A percentile compares a stretch with the other conserved stretches of the same genome.
These are phyloP conservation scores for Pseudogymnoascus sp. DNA, from an alignment of 2,329 filamentous ascomycete genomes.

Conservation along the genomic window DNA sequence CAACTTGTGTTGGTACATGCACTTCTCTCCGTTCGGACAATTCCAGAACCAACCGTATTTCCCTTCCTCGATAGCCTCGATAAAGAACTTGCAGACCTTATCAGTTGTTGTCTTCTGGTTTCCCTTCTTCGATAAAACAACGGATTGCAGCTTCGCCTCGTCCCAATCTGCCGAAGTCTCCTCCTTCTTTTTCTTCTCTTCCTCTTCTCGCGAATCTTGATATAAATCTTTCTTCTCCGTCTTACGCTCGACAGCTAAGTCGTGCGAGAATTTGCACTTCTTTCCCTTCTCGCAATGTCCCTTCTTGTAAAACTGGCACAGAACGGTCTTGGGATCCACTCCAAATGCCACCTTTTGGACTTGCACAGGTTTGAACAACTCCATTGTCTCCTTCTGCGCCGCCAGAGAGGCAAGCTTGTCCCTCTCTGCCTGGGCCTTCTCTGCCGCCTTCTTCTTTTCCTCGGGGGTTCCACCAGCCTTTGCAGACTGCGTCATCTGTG, in stretches of 20 bases:
- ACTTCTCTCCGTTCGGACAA: slow-evolving; percentile 95
- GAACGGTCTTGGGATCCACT: slow-evolving; percentile 93
- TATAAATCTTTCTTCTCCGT: slow-evolving; percentile 88
- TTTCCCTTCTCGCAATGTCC: slow-evolving; percentile 93
- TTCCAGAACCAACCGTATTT: slow-evolving; percentile 99
- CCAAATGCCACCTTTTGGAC: slow-evolving; percentile 97
- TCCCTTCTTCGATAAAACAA: slow-evolving; percentile 92
- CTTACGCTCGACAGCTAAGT: slow-evolving; percentile 82
- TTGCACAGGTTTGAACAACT: slow-evolving; percentile 82
- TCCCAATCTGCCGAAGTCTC: slow-evolving; percentile 97
- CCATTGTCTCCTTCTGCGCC: slow-evolving; percentile 70
- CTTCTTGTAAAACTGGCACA: slow-evolving; percentile 96
- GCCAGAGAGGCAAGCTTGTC: slow-evolving; percentile 89
- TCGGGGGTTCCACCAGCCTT: slow-evolving; percentile 72
- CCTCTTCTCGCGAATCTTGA: slow-evolving; percentile 67
- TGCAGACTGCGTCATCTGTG: slow-evolving; percentile 67
- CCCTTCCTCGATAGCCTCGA: slow-evolving; percentile 92
- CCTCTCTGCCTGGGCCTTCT: slow-evolving; percentile 62
- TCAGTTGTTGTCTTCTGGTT: slow-evolving; percentile 94
- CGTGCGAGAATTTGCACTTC: slow-evolving; percentile 98
- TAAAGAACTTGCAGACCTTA: slow-evolving; percentile 99
- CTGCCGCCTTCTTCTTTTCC: slow-evolving; percentile 69
- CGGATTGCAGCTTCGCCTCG: slow-evolving; percentile 85
- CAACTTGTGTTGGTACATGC: slow-evolving; percentile 96
- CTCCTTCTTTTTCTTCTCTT: slow-evolving; percentile 68